These are phyloP conservation scores for Gastroboletus turbinatus DNA, from an alignment of 1,284 basidiomycete genomes.

Conservation along the genomic window DNA sequence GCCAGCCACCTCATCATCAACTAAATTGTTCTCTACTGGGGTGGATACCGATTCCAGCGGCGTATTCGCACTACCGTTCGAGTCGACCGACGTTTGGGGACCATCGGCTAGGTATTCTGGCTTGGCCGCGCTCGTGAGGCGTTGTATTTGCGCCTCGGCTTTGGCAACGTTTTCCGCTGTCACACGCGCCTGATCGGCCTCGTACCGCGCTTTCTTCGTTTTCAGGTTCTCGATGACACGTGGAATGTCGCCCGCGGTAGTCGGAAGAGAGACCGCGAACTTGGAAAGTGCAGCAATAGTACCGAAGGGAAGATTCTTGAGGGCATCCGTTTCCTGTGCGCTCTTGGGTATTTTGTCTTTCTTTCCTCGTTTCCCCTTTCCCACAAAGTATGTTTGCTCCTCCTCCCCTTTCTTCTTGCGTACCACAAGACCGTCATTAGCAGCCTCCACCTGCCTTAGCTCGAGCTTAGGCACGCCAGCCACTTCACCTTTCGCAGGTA, in stretches of 20 bases:
- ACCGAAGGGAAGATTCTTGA: slow-evolving; percentile 66
- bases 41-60: slow-evolving; percentile 50
- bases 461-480: slow-evolving; percentile 83
- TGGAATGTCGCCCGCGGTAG: slow-evolving; percentile 74
- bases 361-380: slow-evolving; percentile 75
- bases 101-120: slow-evolving; percentile 47
- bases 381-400: slow-evolving; percentile 82
- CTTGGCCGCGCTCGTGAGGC: slow-evolving; percentile 50
- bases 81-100: slow-evolving; percentile 30
- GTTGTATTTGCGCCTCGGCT: slow-evolving; percentile 78
- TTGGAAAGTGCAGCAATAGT: slow-evolving; percentile 86
- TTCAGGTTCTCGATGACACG: slow-evolving; percentile 89
- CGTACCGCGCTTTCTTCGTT: slow-evolving; percentile 95
- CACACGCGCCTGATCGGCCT: slow-evolving; percentile 69
- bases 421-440: slow-evolving; percentile 69
- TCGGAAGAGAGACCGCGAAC: slow-evolving; percentile 90
- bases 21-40: slow-evolving; percentile 33
- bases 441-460: slow-evolving; percentile 78
- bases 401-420: slow-evolving; percentile 92
- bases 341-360: slow-evolving; percentile 49
- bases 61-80: slow-evolving; percentile 47
- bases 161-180: slow-evolving; percentile 75
- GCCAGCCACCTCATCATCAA: slow-evolving; percentile 39
- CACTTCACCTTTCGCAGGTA: slow-evolving; percentile 47
- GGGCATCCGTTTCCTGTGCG: slow-evolving; percentile 39